Evolutionary conservation across 176 grass and related monocot species (phyloP).

Genomic region (Olyra latifolia): DNA sequence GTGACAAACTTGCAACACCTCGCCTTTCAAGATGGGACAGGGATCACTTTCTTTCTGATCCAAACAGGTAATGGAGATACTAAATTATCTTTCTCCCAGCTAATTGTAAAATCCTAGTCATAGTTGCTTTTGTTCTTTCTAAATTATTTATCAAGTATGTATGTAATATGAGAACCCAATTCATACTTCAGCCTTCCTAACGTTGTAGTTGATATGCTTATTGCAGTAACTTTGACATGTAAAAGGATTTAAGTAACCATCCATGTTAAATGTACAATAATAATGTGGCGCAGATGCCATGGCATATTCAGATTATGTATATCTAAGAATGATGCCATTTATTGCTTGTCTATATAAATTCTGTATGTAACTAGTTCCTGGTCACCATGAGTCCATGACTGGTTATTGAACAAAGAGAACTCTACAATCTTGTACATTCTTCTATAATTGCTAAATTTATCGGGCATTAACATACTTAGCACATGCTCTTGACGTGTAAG

Average conservation of each 20-base stretch:
- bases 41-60: constrained; percentile 76
- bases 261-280: neutral
- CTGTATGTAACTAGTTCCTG: neutral
- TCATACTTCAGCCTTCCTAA: constrained; percentile 10
- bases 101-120: constrained; percentile 18
- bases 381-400: neutral
- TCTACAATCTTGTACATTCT: neutral
- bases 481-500: neutral
- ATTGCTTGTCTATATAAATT: too few relatives aligned
- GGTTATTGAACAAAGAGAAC: neutral
- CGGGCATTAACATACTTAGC: neutral
- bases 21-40: constrained; percentile 70
- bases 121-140: neutral
- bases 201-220: neutral
- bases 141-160: constrained; percentile 7
- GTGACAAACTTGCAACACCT: constrained; percentile 52
- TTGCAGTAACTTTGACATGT: neutral
- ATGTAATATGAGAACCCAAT: constrained; percentile 6
- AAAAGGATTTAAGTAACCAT: neutral
- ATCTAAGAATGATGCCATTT: too few relatives aligned
- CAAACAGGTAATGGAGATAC: constrained; percentile 65
- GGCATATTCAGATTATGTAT: too few relatives aligned
- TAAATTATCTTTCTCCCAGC: constrained; percentile 10
- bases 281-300: too few relatives aligned
- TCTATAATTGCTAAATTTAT: neutral